Evolutionary conservation across 768 basidiomycete species (phyloP).

Genomic region (Suillus luteus): DNA sequence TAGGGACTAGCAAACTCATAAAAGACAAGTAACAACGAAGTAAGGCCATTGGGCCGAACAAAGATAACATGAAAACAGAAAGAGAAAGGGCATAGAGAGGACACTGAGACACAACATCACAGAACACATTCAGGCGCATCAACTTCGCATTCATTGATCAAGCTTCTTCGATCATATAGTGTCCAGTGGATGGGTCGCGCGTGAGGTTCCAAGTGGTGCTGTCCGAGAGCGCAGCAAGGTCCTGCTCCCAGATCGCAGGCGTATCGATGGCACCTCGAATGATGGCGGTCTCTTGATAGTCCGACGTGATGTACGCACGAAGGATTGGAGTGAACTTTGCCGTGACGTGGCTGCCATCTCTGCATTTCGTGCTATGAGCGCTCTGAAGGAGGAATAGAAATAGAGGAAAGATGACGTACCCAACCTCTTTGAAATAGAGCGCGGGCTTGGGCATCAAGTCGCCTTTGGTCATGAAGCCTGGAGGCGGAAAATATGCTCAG

Average conservation of each 20-base stretch:
- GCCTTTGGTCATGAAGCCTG: not conserved
- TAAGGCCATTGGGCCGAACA: not conserved
- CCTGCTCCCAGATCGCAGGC: not conserved
- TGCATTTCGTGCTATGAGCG: not conserved
- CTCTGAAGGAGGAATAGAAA: not conserved
- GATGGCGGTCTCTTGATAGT: slow-evolving; percentile 6
- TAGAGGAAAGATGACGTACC: not conserved
- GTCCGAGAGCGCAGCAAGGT: not conserved
- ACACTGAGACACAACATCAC: no score
- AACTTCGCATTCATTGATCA: not conserved
- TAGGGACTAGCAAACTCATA: not conserved
- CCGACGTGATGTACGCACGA: slow-evolving; percentile 1
- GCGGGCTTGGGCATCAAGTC: not conserved
- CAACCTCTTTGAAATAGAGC: slow-evolving; percentile 6
- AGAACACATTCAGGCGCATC: not conserved
- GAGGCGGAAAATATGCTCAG: not conserved
- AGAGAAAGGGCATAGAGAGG: no score
- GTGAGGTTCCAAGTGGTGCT: slow-evolving; percentile 3
- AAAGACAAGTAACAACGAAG: not conserved
- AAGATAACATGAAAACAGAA: not conserved
- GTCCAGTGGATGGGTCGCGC: not conserved
- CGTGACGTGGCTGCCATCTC: not conserved
- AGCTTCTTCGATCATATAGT: not conserved
- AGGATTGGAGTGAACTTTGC: slow-evolving; percentile 7
- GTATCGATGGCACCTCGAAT: not conserved